Evolutionary conservation across 148 eudicot genomes (phyloP).

Genomic region (Spergularia bocconei): DNA sequence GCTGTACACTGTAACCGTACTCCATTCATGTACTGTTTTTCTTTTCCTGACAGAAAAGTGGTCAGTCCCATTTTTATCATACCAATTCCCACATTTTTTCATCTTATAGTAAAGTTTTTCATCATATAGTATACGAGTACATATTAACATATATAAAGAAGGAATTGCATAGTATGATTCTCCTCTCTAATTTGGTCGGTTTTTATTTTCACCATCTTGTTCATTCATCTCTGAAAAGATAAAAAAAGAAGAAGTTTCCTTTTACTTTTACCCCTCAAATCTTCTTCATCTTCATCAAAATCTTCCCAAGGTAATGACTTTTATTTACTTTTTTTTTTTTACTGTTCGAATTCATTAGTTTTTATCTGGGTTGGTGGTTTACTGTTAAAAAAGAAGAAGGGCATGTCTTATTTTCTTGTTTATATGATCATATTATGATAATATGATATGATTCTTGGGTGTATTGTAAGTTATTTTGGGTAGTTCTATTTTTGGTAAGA

Average conservation of each 20-base stretch:
- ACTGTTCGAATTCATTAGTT: background rate
- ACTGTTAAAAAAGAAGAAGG: background rate
- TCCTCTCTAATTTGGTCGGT: background rate
- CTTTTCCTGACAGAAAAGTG: constrained; percentile 5
- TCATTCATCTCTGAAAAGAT: too few species aligned
- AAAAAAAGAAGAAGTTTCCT: too few species aligned
- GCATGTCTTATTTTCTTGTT: background rate
- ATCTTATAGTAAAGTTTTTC: background rate
- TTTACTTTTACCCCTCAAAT: too few species aligned
- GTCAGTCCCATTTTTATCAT: too few species aligned
- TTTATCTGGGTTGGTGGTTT: background rate
- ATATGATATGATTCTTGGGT: too few species aligned
- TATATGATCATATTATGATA: background rate
- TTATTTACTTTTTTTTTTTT: background rate
- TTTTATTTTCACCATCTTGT: background rate
- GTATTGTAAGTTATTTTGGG: background rate
- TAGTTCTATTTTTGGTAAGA: background rate
- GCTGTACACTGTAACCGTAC: constrained; percentile 7
- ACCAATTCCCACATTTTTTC: background rate
- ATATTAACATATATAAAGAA: background rate
- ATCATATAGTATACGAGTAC: background rate
- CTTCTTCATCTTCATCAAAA: background rate
- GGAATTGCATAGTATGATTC: background rate
- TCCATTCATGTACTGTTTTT: background rate
- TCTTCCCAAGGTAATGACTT: constrained; percentile 6